Conservation (phyloP, 257 asterid genomes). For the Linaria vulgaris region DNA sequence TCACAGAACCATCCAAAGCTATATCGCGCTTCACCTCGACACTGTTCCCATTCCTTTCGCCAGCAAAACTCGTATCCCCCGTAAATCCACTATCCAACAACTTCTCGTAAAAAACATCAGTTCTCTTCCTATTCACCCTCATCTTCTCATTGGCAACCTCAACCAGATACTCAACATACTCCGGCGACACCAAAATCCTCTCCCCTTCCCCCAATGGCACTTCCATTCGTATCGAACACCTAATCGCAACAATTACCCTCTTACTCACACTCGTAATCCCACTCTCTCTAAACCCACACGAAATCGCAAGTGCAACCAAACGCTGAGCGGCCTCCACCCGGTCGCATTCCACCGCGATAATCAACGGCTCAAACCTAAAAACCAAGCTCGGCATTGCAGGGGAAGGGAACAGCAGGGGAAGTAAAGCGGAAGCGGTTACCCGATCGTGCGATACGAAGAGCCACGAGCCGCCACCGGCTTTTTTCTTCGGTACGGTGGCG, state of each 20-base stretch:
- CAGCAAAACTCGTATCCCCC: conserved; percentile 22
- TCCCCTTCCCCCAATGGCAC: conserved; percentile 70
- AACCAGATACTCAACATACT: conserved; percentile 69
- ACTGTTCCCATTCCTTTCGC: conserved; percentile 28
- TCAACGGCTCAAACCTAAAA: conserved; percentile 88
- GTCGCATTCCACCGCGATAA: conserved; percentile 81
- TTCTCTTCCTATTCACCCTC: conserved; percentile 71
- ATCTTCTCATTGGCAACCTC: conserved; percentile 82
- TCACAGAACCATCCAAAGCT: conserved; percentile 29
- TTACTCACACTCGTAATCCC: conserved; percentile 84
- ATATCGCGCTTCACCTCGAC: conserved; percentile 24
- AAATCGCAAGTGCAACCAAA: conserved; percentile 75
- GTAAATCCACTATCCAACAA: conserved; percentile 55
- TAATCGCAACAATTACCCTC: conserved; percentile 71
- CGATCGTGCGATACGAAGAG: conserved; percentile 78
- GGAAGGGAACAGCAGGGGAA: conserved; percentile 51
- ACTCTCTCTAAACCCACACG: conserved; percentile 91
- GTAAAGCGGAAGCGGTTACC: conserved; percentile 43
- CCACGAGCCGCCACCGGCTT: conserved; percentile 93
- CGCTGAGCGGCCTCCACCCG: conserved; percentile 61
- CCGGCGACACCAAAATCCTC: conserved; percentile 63
- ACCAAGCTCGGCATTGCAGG: conserved; percentile 36
- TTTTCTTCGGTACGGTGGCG: conserved; percentile 52
- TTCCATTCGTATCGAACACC: conserved; percentile 90
- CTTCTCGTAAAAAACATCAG: conserved; percentile 51